phyloP scores from a whole-genome alignment of 352 stramenopile species.

The Poterioochromonas sp. region DNA sequence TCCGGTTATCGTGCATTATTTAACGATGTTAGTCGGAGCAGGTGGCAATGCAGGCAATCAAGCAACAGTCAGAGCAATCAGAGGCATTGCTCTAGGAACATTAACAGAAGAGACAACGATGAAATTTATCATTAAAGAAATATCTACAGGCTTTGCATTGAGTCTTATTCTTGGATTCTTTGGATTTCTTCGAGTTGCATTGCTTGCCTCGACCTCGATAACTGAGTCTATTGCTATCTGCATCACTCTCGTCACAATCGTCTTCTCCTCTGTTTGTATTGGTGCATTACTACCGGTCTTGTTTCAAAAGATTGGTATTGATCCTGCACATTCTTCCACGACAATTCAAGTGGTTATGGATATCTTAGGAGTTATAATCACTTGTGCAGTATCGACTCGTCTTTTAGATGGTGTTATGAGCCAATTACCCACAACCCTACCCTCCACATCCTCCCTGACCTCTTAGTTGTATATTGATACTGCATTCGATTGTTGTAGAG shows the following conservation, averaged over 20 bases:
- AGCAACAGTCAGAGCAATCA: constrained; percentile 53
- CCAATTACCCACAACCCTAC: too few species aligned
- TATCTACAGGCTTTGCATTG: constrained; percentile 45
- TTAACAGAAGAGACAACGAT: constrained; percentile 43
- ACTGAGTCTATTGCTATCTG: constrained; percentile 53
- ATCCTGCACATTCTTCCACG: constrained; percentile 55
- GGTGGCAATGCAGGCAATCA: constrained; percentile 60
- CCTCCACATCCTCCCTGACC: too few species aligned
- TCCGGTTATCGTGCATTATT: constrained; percentile 55
- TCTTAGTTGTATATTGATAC: too few species aligned
- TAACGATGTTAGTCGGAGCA: constrained; percentile 58
- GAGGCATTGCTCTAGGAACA: constrained; percentile 50
- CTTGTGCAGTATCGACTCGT: constrained; percentile 41
- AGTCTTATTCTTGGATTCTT: constrained; percentile 45
- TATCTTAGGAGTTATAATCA: constrained; percentile 53
- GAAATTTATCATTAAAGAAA: constrained; percentile 47
- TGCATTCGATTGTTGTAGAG: too few species aligned
- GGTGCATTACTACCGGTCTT: constrained; percentile 49
- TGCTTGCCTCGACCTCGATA: constrained; percentile 43
- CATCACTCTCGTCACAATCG: constrained; percentile 48
- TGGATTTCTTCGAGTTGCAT: constrained; percentile 47
- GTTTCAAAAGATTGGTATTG: constrained; percentile 49
- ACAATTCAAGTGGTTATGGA: constrained; percentile 60
- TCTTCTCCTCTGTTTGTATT: constrained; percentile 49
- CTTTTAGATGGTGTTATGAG: too few species aligned